Evolutionary conservation across 768 basidiomycete species (phyloP), one percentile per base, ranked within the genome.

Genomic region (Pleurotus giganteus): DNA sequence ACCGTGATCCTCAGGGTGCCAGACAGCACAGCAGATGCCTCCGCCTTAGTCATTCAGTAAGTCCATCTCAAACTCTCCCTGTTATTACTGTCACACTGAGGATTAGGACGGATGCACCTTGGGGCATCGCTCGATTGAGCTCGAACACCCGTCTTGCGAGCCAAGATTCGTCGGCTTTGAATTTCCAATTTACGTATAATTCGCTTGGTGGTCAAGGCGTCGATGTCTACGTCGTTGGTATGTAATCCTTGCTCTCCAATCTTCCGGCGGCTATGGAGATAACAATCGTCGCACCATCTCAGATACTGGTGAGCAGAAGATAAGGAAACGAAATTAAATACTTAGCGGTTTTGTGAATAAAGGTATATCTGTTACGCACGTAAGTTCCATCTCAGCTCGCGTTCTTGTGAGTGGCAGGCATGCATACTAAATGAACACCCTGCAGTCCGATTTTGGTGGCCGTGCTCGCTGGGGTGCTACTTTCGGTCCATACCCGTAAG

Each of bases 401-500:
- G 7, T 41, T 7, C 39, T 32, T 32, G 7, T 32, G 13, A 32
- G 7, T 13, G 31, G 31, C 31, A 32, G 31, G 6, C 31, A 32
- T 13, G 31, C 6, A 13, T 32, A 6, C 31, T n/a, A n/a, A n/a
- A n/a, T n/a, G n/a, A n/a, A n/a, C 31, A 32, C 13, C 13, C 31
- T 17, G 13, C 56, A 74, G 73, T 42, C 39, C 15, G 60, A 73
- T 54, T 79, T 79, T 53, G 72, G 66, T 55, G 75, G 74, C 2
- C 74, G 77, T 29, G 76, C 75, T 15, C 57, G 47, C 13, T 75
- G 71, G 71, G 77, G 75, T 4, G 61, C 64, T 1, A 71, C 67
- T 28, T 74, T 75, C 51, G 69, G 69, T 13, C 63, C 55, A 41
- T 61, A 65, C 5, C 12, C 39, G 39, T 41, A 17, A 41, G 39